phyloP scores from a whole-genome alignment of 2,329 filamentous ascomycete species.

The Xylariaceae sp. region DNA sequence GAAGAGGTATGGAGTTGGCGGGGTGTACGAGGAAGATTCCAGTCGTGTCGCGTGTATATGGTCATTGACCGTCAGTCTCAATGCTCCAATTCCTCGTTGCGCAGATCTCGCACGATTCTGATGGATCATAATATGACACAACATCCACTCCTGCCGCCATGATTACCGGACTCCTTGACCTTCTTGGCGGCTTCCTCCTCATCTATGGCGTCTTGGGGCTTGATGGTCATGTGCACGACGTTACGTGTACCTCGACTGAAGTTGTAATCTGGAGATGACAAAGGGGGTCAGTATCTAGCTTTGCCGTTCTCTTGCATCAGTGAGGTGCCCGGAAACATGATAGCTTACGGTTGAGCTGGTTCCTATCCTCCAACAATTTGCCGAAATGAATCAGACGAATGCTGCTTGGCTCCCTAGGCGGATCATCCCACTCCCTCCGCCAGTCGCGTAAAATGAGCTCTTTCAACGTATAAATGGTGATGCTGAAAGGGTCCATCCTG shows the following conservation, averaged over 20 bases:
- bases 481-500: conserved; percentile 73
- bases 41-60: too few relatives aligned
- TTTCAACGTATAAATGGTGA: conserved; percentile 91
- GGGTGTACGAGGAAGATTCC: too few relatives aligned
- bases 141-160: conserved; percentile 25
- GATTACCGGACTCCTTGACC: conserved; percentile 39
- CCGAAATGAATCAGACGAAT: conserved; percentile 93
- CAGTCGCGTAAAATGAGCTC: conserved; percentile 91
- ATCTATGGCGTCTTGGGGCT: conserved; percentile 68
- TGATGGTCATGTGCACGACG: conserved; percentile 74
- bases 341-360: conserved; percentile 71
- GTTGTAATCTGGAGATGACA: conserved; percentile 52
- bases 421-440: conserved; percentile 85
- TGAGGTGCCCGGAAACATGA: neutral
- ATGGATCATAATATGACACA: conserved; percentile 30
- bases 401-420: conserved; percentile 79
- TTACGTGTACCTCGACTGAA: conserved; percentile 62
- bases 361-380: conserved; percentile 85
- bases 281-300: neutral
- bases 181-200: conserved; percentile 63
- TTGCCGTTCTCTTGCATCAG: neutral
- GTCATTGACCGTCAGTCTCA: too few relatives aligned
- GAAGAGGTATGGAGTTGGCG: too few relatives aligned
- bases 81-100: too few relatives aligned
- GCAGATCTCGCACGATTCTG: neutral